Percentiles rank a stretch among this genome's conserved stretches.
phyloP scores from a whole-genome alignment of 257 asterid genomes.

The Verbascum thapsus region DNA sequence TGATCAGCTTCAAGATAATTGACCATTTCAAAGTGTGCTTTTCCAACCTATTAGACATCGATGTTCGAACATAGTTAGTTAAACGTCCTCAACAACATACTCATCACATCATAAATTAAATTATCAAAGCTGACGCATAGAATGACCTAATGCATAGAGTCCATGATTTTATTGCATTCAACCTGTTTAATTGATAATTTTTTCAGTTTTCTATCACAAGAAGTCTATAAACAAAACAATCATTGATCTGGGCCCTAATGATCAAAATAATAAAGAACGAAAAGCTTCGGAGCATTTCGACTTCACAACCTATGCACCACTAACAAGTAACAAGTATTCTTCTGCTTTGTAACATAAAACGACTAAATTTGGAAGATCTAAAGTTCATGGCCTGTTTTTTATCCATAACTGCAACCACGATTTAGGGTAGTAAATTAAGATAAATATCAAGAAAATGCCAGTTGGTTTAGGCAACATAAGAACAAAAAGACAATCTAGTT shows the following conservation, averaged over 20 bases:
- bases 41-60: slow-evolving; percentile 72
- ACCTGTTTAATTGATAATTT: too few relatives aligned
- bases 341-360: neutral
- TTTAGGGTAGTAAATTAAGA: neutral
- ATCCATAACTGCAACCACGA: neutral
- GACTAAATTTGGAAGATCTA: neutral
- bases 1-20: slow-evolving; percentile 95
- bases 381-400: neutral
- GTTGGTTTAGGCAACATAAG: slow-evolving; percentile 11
- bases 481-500: neutral
- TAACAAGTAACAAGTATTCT: slow-evolving; percentile 11
- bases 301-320: slow-evolving; percentile 1
- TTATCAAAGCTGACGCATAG: slow-evolving; percentile 9
- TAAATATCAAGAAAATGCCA: neutral
- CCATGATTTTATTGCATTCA: slow-evolving; percentile 18
- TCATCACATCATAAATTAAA: slow-evolving; percentile 10
- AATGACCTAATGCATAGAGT: slow-evolving; percentile 3
- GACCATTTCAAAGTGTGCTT: slow-evolving; percentile 86
- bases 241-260: slow-evolving; percentile 10
- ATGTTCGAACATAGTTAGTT: slow-evolving; percentile 30
- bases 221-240: neutral
- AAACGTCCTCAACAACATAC: slow-evolving; percentile 12
- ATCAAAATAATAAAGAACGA: slow-evolving; percentile 10
- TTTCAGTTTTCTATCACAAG: slow-evolving; percentile 1
- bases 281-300: slow-evolving; percentile 11